Evolutionary conservation across 306 rosid species (phyloP), one percentile per base, ranked within the genome.

Genomic region (Erythrophleum fordii): DNA sequence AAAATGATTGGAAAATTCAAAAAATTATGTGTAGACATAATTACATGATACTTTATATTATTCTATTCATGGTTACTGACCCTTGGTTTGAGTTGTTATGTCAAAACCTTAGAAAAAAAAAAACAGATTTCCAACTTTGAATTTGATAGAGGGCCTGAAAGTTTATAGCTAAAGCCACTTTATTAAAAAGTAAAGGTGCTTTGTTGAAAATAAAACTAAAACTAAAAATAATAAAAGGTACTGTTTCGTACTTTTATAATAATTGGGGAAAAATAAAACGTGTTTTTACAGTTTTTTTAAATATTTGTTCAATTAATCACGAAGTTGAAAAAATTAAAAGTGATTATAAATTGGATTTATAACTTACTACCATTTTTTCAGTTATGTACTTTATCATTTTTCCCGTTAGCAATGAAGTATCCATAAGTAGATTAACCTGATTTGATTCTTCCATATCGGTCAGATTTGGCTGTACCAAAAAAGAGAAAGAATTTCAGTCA

Each of bases 141-240:
- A 65, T 53, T 56, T 17, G 3, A 11, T 37, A 48, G 17, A 18
- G 61, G 37, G 1, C 34, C 37, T 9, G 11, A 31, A 72, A 73
- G 66, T 73, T 65, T 45, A 29, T 29, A n/a, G 34, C 22, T 56
- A 72, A 83, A 65, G 76, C 72, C 83, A 72, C 83, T 79, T 83
- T 83, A 28, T 18, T 56, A 46, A 35, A 77, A 77, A 72, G 76
- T 59, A 23, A 78, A 83, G 62, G 46, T 55, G 58, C 41, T 20
- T 73, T 66, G 11, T 58, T 22, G 7, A 39, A 52, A 55, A 16
- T 61, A 46, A 22, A 37, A 12, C 3, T 48, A 46, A 71, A 46
- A 17, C n/a, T 26, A 8, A 42, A 58, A 58, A 18, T 13, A 61
- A 55, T 17, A 2, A 53, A 62, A 65, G 26, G 4, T 17, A 42